Base-by-base conservation (phyloP, 768 basidiomycete genomes). In the Podaxis sp. region DNA sequence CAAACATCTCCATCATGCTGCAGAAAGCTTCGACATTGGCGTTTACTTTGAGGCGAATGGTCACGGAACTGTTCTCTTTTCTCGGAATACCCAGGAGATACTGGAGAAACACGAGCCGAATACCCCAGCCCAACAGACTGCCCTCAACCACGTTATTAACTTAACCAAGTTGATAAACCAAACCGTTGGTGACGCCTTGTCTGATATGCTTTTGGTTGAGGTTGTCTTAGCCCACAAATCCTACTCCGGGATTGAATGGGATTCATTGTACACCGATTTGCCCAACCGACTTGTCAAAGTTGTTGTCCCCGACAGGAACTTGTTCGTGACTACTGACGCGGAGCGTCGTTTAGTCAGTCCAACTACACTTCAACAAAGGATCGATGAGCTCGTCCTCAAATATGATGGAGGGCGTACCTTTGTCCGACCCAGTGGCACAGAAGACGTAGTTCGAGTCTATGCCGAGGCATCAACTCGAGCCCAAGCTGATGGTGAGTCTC, bases 41-140 rank as follows among this genome's bases (percentile, higher is more conserved):
- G 93, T 99, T 51, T 99, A 99, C 77, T 99, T 99, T 70, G 97
- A 99, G 75, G 97, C 97, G 38, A 99, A 99, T 72, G 97, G 97
- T 2, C 97, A 99, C 69, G 97, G 97, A 36, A 99, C 97, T 2
- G 94, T 99, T 52, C 76, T 99, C 60, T 99, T 99, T 79, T 98
- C 97, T 12, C 84, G 82, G 6, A 73, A 82, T 19, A 90, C 94
- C 3, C 82, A 89, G 61, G 78, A 84, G 24, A 82, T 74, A 51
- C 80, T 99, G 44, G 69, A 77, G 33, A 75, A 77, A 24, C 79
- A 92, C 70, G 80, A 90, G 66, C 90, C 96, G 2, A 84, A 86
- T 44, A 93, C 93, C 2, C 88, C 92, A 22, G 90, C 91, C 9
- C 93, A 96, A 68, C 86, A 85, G 19, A 91, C 87, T 19, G 90